phyloP scores from a whole-genome alignment of 169 alveolate genomes.

The Plasmodium berghei region DNA sequence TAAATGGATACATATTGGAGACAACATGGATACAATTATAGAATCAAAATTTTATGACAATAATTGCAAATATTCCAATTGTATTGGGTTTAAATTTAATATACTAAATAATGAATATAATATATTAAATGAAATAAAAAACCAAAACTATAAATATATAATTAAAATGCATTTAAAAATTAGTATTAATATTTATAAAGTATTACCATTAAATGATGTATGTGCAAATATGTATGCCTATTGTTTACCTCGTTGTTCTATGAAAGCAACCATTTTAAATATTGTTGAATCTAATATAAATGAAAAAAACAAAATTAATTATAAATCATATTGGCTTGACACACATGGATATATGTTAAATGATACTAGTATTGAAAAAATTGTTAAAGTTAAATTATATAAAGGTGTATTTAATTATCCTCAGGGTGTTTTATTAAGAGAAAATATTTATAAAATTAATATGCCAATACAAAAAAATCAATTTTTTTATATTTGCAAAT shows the following conservation, averaged over 20 bases:
- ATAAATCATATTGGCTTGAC: slow-evolving; percentile 45
- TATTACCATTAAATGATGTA: slow-evolving; percentile 27
- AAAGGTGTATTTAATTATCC: slow-evolving; percentile 71
- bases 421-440: slow-evolving; percentile 52
- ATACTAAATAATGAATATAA: slow-evolving; percentile 46
- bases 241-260: slow-evolving; percentile 67
- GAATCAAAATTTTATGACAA: slow-evolving; percentile 64
- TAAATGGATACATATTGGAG: slow-evolving; percentile 70
- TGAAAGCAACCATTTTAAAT: slow-evolving; percentile 52
- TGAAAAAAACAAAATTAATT: slow-evolving; percentile 21
- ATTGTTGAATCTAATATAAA: background rate
- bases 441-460: slow-evolving; percentile 47
- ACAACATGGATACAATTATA: slow-evolving; percentile 55
- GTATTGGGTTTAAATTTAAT: slow-evolving; percentile 57
- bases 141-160: background rate
- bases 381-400: slow-evolving; percentile 34
- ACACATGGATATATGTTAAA: slow-evolving; percentile 63
- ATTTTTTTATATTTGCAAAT: slow-evolving; percentile 34
- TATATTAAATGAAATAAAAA: slow-evolving; percentile 15
- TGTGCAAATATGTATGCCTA: slow-evolving; percentile 47
- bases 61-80: slow-evolving; percentile 58
- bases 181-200: slow-evolving; percentile 33
- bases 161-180: slow-evolving; percentile 48
- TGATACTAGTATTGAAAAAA: slow-evolving; percentile 29
- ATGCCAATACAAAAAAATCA: slow-evolving; percentile 17